Evolutionary conservation across 139 green algal species (phyloP), one percentile per base, ranked within the genome.

Genomic region (Spirogloea muscicola): DNA sequence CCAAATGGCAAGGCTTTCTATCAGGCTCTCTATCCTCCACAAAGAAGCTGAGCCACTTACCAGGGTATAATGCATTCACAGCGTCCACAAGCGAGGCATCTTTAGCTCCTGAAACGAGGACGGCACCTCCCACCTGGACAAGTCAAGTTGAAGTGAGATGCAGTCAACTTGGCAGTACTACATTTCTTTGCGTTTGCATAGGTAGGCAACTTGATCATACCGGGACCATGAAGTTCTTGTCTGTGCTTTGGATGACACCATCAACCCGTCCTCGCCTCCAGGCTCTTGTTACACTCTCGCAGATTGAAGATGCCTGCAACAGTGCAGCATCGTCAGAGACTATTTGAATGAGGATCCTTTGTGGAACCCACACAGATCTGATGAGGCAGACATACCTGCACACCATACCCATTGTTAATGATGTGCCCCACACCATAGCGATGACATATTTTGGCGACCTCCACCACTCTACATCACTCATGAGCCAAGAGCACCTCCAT

Each of bases 181-280:
- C n/a, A n/a, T n/a, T n/a, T n/a, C n/a, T n/a, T n/a, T n/a, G n/a
- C n/a, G n/a, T n/a, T n/a, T n/a, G n/a, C n/a, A n/a, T n/a, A n/a
- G n/a, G n/a, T n/a, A n/a, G n/a, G n/a, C n/a, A n/a, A n/a, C n/a
- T n/a, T n/a, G n/a, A 16, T 34, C 90, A 88, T 3, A 97, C 92
- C 1, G 92, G 93, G 48, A 98, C 94, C 86, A 98, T 92, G 83
- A 98, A 98, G 81, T 98, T 98, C 81, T 97, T 97, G 78, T 96
- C 90, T 13, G 80, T 86, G 65, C 72, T 88, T 75, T 96, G 91
- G 0, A 98, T 86, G 3, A 98, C 84, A 0, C 86, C 89, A 74
- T 98, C 94, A 21, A 98, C 92, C 4, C 94, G 83, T 0, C 94
- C 93, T 66, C 75, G 27, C n/a, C 57, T 27, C 80, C 62, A 82